Evolutionary conservation across 768 basidiomycete genomes (phyloP).

Genomic region (Auricularia auricula-judae): DNA sequence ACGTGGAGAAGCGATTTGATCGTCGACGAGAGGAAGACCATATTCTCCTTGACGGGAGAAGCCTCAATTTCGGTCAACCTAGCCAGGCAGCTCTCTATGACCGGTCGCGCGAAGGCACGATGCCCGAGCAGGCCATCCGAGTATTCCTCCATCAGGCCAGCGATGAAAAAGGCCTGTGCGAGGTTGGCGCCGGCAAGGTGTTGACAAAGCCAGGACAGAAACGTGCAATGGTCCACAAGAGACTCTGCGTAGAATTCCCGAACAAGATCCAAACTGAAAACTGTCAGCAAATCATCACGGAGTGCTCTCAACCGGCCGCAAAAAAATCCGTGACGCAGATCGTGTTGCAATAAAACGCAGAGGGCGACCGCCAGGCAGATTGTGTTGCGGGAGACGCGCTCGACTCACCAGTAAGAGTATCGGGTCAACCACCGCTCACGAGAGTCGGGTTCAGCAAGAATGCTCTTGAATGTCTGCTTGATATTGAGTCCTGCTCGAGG

Average conservation of each 20-base stretch:
- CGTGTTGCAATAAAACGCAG: too few species aligned
- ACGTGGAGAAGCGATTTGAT: constrained; percentile 56
- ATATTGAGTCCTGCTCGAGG: constrained; percentile 68
- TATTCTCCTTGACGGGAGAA: constrained; percentile 42
- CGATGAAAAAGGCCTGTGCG: constrained; percentile 70
- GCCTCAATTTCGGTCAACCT: constrained; percentile 59
- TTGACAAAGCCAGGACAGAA: constrained; percentile 69
- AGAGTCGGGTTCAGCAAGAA: constrained; percentile 58
- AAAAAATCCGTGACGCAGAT: not conserved
- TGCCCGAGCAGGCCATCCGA: constrained; percentile 54
- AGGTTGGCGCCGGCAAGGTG: constrained; percentile 70
- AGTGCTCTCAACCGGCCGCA: not conserved
- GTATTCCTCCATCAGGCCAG: constrained; percentile 70
- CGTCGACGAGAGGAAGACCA: constrained; percentile 40
- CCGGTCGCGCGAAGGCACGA: constrained; percentile 57
- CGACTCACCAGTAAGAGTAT: constrained; percentile 61
- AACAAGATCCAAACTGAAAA: constrained; percentile 50
- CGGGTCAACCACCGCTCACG: constrained; percentile 70
- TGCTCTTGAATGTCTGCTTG: constrained; percentile 75
- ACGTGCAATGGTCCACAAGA: constrained; percentile 66
- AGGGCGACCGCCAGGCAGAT: not conserved
- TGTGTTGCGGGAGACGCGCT: not conserved
- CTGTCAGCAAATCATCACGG: not conserved
- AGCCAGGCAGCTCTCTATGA: constrained; percentile 57
- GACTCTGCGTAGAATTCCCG: constrained; percentile 73